Conservation (phyloP, 257 asterid genomes). For the Nemophila menziesii region DNA sequence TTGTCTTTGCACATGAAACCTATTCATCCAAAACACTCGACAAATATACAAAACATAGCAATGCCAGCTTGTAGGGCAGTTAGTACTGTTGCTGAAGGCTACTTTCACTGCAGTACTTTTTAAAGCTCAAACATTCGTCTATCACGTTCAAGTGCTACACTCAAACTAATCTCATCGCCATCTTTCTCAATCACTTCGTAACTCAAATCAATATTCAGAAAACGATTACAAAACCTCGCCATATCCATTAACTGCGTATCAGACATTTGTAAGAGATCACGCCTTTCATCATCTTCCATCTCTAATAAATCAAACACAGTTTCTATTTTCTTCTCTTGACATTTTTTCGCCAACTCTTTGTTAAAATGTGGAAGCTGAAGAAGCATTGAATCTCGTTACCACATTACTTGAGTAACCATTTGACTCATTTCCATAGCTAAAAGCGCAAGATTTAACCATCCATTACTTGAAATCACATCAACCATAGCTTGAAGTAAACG, state of each 20-base stretch:
- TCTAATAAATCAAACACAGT: conserved; percentile 28
- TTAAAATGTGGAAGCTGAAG: conserved; percentile 34
- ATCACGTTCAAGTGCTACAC: conserved; percentile 29
- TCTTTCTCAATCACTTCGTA: conserved; percentile 21
- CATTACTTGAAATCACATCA: conserved; percentile 34
- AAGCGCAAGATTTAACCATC: conserved; percentile 31
- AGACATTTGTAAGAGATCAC: conserved; percentile 27
- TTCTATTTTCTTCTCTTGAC: conserved; percentile 28
- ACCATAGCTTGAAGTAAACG: conserved; percentile 34
- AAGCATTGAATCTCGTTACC: conserved; percentile 31
- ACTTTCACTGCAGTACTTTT: conserved; percentile 67
- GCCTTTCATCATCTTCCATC: conserved; percentile 32
- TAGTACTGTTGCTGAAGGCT: conserved; percentile 20
- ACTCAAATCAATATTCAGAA: conserved; percentile 25
- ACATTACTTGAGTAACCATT: conserved; percentile 34
- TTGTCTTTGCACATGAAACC: not conserved
- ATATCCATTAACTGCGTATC: conserved; percentile 24
- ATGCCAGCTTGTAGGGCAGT: not conserved
- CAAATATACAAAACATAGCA: not conserved
- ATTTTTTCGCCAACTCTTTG: conserved; percentile 27
- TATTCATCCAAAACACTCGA: not conserved
- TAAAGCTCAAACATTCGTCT: conserved; percentile 76
- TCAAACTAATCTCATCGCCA: conserved; percentile 20
- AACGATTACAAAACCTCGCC: conserved; percentile 28
- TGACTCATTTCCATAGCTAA: conserved; percentile 33